Percentiles rank a stretch among this genome's conserved stretches.
These are phyloP conservation scores for Tetramitus jugosus DNA, from an alignment of 208 protist species.

Conservation along the genomic window DNA sequence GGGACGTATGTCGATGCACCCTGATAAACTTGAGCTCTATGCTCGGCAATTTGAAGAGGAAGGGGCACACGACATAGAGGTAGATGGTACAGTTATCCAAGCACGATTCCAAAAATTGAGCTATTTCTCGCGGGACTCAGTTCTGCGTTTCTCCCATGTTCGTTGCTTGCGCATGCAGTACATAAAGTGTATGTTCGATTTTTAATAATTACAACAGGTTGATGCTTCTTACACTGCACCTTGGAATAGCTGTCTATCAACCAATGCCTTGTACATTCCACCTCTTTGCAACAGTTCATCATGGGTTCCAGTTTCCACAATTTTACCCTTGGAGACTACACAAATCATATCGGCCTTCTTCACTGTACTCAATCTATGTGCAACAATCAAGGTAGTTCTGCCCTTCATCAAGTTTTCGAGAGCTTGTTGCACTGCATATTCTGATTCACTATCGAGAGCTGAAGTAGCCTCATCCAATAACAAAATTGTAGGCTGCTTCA, in stretches of 20 bases:
- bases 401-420: slow-evolving; percentile 11
- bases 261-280: slow-evolving; percentile 12
- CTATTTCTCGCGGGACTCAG: too few relatives aligned
- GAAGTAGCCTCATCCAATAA: slow-evolving; percentile 16
- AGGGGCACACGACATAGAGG: too few relatives aligned
- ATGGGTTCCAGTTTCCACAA: slow-evolving; percentile 44
- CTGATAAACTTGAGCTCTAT: too few relatives aligned
- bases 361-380: slow-evolving; percentile 34
- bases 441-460: slow-evolving; percentile 15
- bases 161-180: too few relatives aligned
- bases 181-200: too few relatives aligned
- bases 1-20: too few relatives aligned
- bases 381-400: slow-evolving; percentile 24
- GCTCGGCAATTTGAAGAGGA: too few relatives aligned
- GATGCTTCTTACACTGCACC: too few relatives aligned
- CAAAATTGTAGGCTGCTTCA: slow-evolving; percentile 39
- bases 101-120: too few relatives aligned
- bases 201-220: too few relatives aligned
- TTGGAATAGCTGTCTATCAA: slow-evolving; percentile 14
- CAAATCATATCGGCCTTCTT: slow-evolving; percentile 8
- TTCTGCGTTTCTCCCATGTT: too few relatives aligned
- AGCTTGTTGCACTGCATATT: slow-evolving; percentile 26
- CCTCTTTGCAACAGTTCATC: not conserved
- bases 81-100: too few relatives aligned
- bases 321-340: slow-evolving; percentile 34